Percentiles rank a stretch among this genome's conserved stretches.
Conservation (phyloP, 2,329 filamentous ascomycete species). For the Colletotrichum aenigma region DNA sequence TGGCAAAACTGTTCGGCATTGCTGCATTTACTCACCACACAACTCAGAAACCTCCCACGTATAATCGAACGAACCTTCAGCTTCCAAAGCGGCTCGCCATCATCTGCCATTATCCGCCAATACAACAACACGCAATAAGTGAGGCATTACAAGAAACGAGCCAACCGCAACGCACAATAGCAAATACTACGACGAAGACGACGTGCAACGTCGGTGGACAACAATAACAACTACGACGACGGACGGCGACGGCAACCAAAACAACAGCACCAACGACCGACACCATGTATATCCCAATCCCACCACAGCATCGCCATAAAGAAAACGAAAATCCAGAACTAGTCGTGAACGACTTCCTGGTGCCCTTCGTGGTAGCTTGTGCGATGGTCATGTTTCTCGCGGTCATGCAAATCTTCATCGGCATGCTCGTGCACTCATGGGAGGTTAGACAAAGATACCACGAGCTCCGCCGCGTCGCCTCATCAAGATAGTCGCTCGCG, state of each 20-base stretch:
- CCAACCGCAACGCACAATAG: not conserved
- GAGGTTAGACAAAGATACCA: not conserved
- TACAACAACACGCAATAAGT: not conserved
- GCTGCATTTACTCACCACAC: not conserved
- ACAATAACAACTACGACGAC: not conserved
- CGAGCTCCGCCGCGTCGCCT: not conserved
- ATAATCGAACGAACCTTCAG: not conserved
- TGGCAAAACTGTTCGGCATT: not conserved
- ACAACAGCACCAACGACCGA: not conserved
- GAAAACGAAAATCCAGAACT: not conserved
- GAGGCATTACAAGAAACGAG: not conserved
- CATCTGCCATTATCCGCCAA: not conserved
- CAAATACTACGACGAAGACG: not conserved
- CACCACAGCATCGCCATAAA: not conserved
- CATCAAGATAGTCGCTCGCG: not conserved
- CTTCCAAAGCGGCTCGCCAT: not conserved
- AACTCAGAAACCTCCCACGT: accelerated
- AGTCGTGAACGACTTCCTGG: not conserved
- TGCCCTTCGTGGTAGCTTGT: not conserved
- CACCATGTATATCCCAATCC: not conserved
- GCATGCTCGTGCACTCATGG: not conserved
- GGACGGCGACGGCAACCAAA: not conserved
- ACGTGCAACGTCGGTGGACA: not conserved
- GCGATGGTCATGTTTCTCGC: not conserved
- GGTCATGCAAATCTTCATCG: not conserved